A percentile compares a stretch with the other conserved stretches of the same genome.
These are phyloP conservation scores for Elsinoe ampelina DNA, from an alignment of 2,329 filamentous ascomycete genomes.

Conservation along the genomic window DNA sequence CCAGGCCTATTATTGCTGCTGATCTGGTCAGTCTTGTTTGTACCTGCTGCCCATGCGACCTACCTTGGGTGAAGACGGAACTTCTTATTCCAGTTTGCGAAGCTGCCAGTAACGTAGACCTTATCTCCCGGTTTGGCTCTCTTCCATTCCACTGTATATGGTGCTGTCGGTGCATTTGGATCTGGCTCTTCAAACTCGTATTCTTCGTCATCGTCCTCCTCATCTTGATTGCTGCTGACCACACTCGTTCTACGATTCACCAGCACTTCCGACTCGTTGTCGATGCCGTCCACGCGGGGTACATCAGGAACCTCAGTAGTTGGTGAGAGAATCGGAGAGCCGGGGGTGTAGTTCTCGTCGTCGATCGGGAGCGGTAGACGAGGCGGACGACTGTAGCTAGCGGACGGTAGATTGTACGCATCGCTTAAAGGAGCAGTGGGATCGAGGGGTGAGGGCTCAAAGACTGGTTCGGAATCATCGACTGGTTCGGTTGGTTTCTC, in stretches of 20 bases:
- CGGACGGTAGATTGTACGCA: constrained; percentile 29
- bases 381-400: constrained; percentile 59
- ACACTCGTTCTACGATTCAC: constrained; percentile 41
- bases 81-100: constrained; percentile 95
- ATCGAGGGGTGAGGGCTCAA: constrained; percentile 18
- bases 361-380: constrained; percentile 88
- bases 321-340: constrained; percentile 71
- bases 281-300: constrained; percentile 30
- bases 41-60: constrained; percentile 34
- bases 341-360: constrained; percentile 79
- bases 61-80: constrained; percentile 79
- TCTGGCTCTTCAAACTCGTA: constrained; percentile 45
- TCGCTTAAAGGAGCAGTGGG: constrained; percentile 20
- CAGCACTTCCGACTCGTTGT: background rate
- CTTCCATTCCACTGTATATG: constrained; percentile 65
- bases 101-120: constrained; percentile 93
- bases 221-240: constrained; percentile 56
- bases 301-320: constrained; percentile 36
- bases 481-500: constrained; percentile 32
- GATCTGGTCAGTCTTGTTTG: constrained; percentile 4
- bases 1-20: constrained; percentile 24
- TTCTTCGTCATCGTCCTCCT: constrained; percentile 52
- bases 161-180: constrained; percentile 64
- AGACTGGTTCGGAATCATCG: constrained; percentile 18
- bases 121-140: constrained; percentile 60